Evolutionary conservation across 2,329 filamentous ascomycete species (phyloP).

Genomic region (Sarocladium oryzae): DNA sequence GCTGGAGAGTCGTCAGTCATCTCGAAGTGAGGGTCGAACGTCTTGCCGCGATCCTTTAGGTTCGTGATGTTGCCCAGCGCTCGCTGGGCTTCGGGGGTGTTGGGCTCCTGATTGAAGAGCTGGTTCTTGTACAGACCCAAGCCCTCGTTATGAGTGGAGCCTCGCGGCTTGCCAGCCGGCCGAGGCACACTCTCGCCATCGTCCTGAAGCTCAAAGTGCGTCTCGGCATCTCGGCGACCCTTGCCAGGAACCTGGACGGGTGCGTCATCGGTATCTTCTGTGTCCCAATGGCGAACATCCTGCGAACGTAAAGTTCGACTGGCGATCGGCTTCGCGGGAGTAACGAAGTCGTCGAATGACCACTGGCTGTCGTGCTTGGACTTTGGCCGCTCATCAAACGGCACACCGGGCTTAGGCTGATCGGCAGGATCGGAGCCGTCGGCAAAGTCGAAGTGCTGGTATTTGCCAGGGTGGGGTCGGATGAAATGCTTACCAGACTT

Average conservation of each 20-base stretch:
- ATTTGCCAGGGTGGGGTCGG: slow-evolving; percentile 71
- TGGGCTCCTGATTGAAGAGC: slow-evolving; percentile 50
- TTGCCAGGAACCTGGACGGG: slow-evolving; percentile 55
- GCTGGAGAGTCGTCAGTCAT: slow-evolving; percentile 63
- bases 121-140: slow-evolving; percentile 70
- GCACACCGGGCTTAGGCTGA: slow-evolving; percentile 33
- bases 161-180: slow-evolving; percentile 40
- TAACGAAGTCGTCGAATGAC: slow-evolving; percentile 83
- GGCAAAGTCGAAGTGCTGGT: slow-evolving; percentile 77
- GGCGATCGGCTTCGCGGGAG: slow-evolving; percentile 65
- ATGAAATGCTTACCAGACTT: slow-evolving; percentile 37
- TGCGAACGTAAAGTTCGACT: slow-evolving; percentile 55
- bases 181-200: slow-evolving; percentile 55
- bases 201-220: slow-evolving; percentile 80
- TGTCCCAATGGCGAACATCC: slow-evolving; percentile 73
- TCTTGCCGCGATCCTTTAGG: slow-evolving; percentile 64
- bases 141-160: slow-evolving; percentile 59
- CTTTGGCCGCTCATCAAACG: slow-evolving; percentile 37
- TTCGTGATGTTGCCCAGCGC: slow-evolving; percentile 65
- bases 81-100: slow-evolving; percentile 27
- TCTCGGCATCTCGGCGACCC: slow-evolving; percentile 70
- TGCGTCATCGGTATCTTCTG: slow-evolving; percentile 54
- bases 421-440: slow-evolving; percentile 53
- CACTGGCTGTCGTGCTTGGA: slow-evolving; percentile 69
- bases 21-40: slow-evolving; percentile 72